Evolutionary conservation across 306 rosid species (phyloP).

Genomic region (Gastrolobium villosum): DNA sequence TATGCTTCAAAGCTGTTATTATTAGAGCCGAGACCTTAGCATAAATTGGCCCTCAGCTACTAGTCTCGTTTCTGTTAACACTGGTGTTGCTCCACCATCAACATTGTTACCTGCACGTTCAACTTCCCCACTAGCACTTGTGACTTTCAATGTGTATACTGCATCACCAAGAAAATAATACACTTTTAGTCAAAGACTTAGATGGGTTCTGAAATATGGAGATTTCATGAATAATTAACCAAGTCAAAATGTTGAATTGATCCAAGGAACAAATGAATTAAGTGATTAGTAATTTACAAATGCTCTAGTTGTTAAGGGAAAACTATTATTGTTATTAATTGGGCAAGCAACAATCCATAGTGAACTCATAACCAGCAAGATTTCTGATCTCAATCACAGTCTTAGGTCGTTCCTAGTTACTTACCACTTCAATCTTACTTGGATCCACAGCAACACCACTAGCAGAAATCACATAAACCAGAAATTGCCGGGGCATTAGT

Average conservation of each 20-base stretch:
- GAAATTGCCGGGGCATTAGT: too few relatives aligned
- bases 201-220: neutral
- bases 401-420: too few relatives aligned
- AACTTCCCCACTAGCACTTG: slow-evolving; percentile 10
- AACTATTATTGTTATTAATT: too few relatives aligned
- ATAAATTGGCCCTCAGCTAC: slow-evolving; percentile 42
- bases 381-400: too few relatives aligned
- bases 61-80: slow-evolving; percentile 38
- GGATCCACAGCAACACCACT: too few relatives aligned
- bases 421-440: too few relatives aligned
- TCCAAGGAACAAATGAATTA: neutral
- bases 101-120: slow-evolving; percentile 27
- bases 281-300: neutral
- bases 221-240: neutral
- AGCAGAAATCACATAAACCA: too few relatives aligned
- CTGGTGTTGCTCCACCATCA: slow-evolving; percentile 38
- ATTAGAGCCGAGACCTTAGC: slow-evolving; percentile 33
- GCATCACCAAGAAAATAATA: neutral
- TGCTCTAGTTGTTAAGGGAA: neutral
- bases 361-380: too few relatives aligned
- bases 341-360: too few relatives aligned
- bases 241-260: neutral
- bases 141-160: slow-evolving; percentile 44
- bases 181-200: neutral
- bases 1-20: neutral